Evolutionary conservation across 768 basidiomycete species (phyloP), one percentile per base, ranked within the genome.

Genomic region (Rhodotorula babjevae): DNA sequence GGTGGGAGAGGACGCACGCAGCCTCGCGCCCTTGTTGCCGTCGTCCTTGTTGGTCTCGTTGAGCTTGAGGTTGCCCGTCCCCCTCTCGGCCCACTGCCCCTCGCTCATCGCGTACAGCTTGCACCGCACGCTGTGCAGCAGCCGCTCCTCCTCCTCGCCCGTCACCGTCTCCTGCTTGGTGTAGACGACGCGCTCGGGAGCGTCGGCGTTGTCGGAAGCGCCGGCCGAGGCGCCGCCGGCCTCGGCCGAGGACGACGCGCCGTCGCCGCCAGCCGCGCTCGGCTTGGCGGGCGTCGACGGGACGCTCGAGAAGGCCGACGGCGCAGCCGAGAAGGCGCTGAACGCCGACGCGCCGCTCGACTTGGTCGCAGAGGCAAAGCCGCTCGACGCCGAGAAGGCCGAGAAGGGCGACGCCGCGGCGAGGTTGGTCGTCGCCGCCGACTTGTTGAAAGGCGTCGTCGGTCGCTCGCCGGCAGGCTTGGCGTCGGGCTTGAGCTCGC

Each of bases 141-240:
- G 47, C 57, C 76, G 55, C 44, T 77, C 77, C 27, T 47, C 63
- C 64, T 77, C 77, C 50, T 77, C 77, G 25, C 77, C 77, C 47
- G 77, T 77, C 19, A 69, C 53, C 46, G 60, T 61, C 46, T 76
- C 74, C 46, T 67, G 71, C 63, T 76, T 68, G 3, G 71, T 76
- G 44, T 50, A 76, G 29, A 72, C 63, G 36, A 8, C 52, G 65
- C 36, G 63, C 53, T 50, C 25, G 31, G 61, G 53, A 53, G 14
- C 65, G 33, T 67, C 69, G 12, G 11, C 55, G 42, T 67, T 50
- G 6, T 66, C 68, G 0, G 68, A 46, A n/a, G 61, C 59, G 23
- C 31, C 50, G 14, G 58, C 63, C 15, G 64, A 47, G 6, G 44
- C 12, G 14, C 44, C 44, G 25, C 50, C 50, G 23, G 23, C 50